Evolutionary conservation across 306 rosid genomes (phyloP), one percentile per base, ranked within the genome.

Genomic region (Cucurbita moschata): DNA sequence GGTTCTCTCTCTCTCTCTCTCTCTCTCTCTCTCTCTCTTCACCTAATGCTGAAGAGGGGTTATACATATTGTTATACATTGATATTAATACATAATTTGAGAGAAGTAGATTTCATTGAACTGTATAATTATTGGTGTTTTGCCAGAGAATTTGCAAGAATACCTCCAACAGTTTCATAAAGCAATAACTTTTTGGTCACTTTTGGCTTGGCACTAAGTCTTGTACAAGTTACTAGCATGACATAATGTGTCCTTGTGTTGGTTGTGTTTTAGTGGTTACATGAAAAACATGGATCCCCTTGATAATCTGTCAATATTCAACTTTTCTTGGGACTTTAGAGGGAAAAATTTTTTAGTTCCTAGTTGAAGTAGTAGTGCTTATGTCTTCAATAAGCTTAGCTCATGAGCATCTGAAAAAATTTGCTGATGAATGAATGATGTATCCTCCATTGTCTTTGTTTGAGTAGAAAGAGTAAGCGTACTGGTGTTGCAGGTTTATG

Each of bases 401-500:
- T 64, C 18, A 62, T 38, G 8, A 4, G 21, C 67, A 5, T 35
- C 44, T 37, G 47, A 7, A 5, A 18, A 5, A 66, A 10, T 42
- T 40, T 10, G 1, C 57, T 51, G 40, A 51, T 70, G 44, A 70
- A 8, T 4, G 74, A 70, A 15, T 50, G 59, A 49, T 7, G 13
- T 37, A 10, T 69, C 59, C 23, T 69, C 57, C 58, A 50, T 47
- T 49, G 42, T 50, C 74, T 66, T 30, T 69, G 53, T 69, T 30
- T 30, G 74, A 70, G 46, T 26, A 69, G 44, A 23, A 69, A 69
- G 74, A 70, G 46, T 70, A 49, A 30, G 30, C 74, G 63, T 35
- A 55, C 30, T 77, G 73, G 51, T 71, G 73, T 80, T 82, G 79
- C 89, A 95, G 99, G 97, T 95, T 50, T 95, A 89, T 79, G 99